A percentile compares a stretch with the other conserved stretches of the same genome.
Evolutionary conservation across 495 filamentous ascomycete species (phyloP).

Genomic region (Penicillium manginii): DNA sequence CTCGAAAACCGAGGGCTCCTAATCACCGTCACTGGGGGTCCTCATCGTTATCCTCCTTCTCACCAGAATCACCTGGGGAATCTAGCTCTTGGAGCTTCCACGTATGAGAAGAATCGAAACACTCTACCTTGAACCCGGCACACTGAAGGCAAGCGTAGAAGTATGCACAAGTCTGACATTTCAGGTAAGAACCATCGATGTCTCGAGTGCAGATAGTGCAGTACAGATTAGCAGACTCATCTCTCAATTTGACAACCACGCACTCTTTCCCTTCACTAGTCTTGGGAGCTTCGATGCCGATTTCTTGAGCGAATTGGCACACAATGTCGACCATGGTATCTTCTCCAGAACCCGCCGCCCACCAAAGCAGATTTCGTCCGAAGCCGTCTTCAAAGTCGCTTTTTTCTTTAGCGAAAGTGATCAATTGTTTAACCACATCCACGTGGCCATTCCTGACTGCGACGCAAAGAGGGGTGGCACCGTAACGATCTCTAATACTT

Average conservation of each 20-base stretch:
- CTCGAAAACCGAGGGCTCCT: too few species aligned
- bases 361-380: constrained; percentile 5
- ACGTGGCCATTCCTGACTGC: constrained; percentile 4
- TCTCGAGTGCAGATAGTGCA: constrained; percentile 4
- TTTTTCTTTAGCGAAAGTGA: neutral
- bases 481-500: constrained; percentile 1
- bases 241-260: neutral
- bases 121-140: neutral
- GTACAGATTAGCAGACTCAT: neutral
- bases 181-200: neutral
- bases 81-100: constrained; percentile 2
- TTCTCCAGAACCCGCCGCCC: constrained; percentile 5
- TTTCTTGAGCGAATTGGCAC: neutral
- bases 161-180: neutral
- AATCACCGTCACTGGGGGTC: neutral
- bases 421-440: neutral
- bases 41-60: neutral
- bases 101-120: constrained; percentile 5
- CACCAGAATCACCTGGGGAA: neutral
- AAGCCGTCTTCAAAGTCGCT: neutral
- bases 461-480: constrained; percentile 2
- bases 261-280: neutral
- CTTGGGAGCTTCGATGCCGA: neutral
- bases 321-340: neutral
- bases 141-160: constrained; percentile 11